A percentile compares a stretch with the other conserved stretches of the same genome.
Evolutionary conservation across 805 yeast genomes (phyloP).

Genomic region (Hanseniaspora nectarophila): DNA sequence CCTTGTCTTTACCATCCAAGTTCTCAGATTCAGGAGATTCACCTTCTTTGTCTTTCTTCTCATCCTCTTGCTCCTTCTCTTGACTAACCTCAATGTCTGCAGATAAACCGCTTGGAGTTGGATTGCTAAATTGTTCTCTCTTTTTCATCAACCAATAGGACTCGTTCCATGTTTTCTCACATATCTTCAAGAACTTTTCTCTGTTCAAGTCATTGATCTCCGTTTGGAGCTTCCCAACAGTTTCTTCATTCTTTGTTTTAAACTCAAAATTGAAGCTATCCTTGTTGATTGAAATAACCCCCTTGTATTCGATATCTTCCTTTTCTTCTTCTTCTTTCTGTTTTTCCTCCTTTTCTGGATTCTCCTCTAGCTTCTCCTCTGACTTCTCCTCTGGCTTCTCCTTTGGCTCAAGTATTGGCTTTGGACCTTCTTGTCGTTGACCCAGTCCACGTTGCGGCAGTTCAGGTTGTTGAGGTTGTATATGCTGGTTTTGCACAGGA

Average conservation of each 20-base stretch:
- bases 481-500: background rate
- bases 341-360: background rate
- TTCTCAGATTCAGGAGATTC: background rate
- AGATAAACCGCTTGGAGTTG: background rate
- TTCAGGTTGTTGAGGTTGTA: background rate
- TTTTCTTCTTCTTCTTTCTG: background rate
- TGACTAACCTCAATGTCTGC: background rate
- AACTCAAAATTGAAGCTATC: slow-evolving; percentile 14
- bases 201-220: slow-evolving; percentile 10
- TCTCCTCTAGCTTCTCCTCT: background rate
- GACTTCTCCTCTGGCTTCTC: too few relatives aligned
- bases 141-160: slow-evolving; percentile 9
- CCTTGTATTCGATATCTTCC: background rate
- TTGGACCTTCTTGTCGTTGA: background rate
- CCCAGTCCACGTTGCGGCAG: background rate
- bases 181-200: slow-evolving; percentile 12
- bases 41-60: background rate
- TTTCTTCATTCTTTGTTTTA: background rate
- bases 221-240: background rate
- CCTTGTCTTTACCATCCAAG: too few relatives aligned
- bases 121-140: slow-evolving; percentile 1
- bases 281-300: background rate
- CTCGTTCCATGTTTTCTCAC: slow-evolving; percentile 16
- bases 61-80: background rate
- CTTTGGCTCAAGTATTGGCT: background rate